These are phyloP conservation scores for Filosporella fistucella DNA, from an alignment of 495 filamentous ascomycete species.

Conservation along the genomic window DNA sequence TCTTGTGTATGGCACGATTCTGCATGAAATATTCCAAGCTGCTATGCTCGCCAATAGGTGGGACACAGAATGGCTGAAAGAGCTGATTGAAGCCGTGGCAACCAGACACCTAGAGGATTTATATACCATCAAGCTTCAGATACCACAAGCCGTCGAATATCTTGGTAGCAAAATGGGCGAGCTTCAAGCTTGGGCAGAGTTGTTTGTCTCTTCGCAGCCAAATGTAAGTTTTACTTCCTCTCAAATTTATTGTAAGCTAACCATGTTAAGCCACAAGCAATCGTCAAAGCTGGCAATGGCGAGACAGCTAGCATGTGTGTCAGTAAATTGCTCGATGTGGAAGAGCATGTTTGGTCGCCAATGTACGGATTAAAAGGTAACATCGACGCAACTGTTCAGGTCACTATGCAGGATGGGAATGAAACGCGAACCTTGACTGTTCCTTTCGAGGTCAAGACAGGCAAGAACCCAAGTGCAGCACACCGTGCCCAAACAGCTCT, in stretches of 20 bases:
- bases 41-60: constrained; percentile 81
- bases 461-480: constrained; percentile 67
- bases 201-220: constrained; percentile 70
- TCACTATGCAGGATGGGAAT: constrained; percentile 66
- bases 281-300: constrained; percentile 76
- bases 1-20: constrained; percentile 82
- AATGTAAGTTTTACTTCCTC: constrained; percentile 44
- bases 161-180: constrained; percentile 73
- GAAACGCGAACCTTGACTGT: constrained; percentile 68
- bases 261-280: constrained; percentile 52
- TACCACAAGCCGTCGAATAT: constrained; percentile 67
- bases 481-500: constrained; percentile 93
- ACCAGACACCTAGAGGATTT: constrained; percentile 76
- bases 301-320: constrained; percentile 72
- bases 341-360: constrained; percentile 97
- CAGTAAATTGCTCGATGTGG: constrained; percentile 90
- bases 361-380: constrained; percentile 97
- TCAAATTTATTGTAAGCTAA: constrained; percentile 7
- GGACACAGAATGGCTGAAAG: constrained; percentile 60
- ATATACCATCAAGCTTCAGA: constrained; percentile 73
- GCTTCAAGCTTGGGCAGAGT: constrained; percentile 74
- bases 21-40: constrained; percentile 93
- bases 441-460: constrained; percentile 93
- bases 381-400: constrained; percentile 95
- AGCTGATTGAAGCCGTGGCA: constrained; percentile 59